Evolutionary conservation across 139 green algal genomes (phyloP).

Genomic region (Nannochloris sp.): DNA sequence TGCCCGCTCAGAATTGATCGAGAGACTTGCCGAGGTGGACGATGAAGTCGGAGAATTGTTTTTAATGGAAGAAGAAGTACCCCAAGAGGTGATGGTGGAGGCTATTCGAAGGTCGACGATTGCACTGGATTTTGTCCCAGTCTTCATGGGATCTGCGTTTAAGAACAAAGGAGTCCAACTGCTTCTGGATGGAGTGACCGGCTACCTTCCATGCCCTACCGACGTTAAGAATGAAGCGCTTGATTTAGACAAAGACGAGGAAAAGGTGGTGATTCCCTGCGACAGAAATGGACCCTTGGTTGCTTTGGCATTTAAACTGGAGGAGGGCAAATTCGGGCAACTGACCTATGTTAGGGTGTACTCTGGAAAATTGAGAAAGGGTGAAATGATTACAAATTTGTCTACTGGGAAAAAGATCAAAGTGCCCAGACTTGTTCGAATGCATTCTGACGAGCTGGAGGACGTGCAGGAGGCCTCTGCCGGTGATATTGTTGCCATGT

Average conservation of each 20-base stretch:
- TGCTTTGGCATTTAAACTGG: conserved; percentile 94
- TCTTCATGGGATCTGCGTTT: conserved; percentile 89
- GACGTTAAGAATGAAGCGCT: conserved; percentile 63
- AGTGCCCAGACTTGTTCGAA: conserved; percentile 84
- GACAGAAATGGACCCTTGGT: conserved; percentile 45
- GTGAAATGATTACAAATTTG: conserved; percentile 71
- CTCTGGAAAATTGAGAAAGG: conserved; percentile 70
- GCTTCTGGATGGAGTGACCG: conserved; percentile 79
- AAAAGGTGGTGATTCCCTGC: conserved; percentile 47
- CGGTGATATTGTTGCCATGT: conserved; percentile 97
- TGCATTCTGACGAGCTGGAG: conserved; percentile 86
- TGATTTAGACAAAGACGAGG: conserved; percentile 59
- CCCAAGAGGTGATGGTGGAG: conserved; percentile 47
- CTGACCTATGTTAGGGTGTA: conserved; percentile 97
- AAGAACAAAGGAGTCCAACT: conserved; percentile 63
- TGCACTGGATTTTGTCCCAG: conserved; percentile 66
- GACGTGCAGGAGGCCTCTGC: conserved; percentile 68
- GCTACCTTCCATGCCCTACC: conserved; percentile 83
- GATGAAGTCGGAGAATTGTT: conserved; percentile 88
- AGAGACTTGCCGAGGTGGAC: conserved; percentile 74
- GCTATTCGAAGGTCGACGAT: conserved; percentile 62
- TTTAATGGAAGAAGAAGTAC: conserved; percentile 70
- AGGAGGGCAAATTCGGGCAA: conserved; percentile 96
- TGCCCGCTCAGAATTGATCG: conserved; percentile 59
- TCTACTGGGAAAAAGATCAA: conserved; percentile 62